phyloP scores from a whole-genome alignment of 164 flowering plant genomes.

The Echeveria elegans region DNA sequence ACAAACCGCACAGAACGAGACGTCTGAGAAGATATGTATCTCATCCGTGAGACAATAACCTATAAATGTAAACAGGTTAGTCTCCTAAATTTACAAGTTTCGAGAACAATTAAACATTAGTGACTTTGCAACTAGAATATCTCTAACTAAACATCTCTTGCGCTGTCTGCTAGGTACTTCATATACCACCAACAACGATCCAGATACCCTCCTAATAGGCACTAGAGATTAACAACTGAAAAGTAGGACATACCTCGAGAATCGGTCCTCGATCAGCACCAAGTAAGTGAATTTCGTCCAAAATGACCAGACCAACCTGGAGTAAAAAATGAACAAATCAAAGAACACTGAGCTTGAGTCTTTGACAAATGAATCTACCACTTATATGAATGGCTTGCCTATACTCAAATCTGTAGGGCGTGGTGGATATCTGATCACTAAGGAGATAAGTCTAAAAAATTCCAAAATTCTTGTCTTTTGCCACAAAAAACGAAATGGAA shows the following conservation, averaged over 20 bases:
- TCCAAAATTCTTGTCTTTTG: no score
- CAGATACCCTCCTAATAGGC: neutral
- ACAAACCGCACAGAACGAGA: slow-evolving; percentile 85
- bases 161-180: no score
- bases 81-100: neutral
- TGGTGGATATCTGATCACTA: neutral
- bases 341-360: neutral
- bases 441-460: no score
- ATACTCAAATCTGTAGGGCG: neutral
- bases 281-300: slow-evolving; percentile 97
- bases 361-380: neutral
- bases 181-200: no score
- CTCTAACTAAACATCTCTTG: neutral
- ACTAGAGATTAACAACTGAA: neutral
- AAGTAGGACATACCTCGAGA: slow-evolving; percentile 61
- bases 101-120: neutral
- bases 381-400: no score
- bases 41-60: slow-evolving; percentile 99
- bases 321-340: neutral
- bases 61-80: slow-evolving; percentile 15
- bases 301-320: slow-evolving; percentile 91
- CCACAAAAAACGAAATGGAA: no score
- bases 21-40: slow-evolving; percentile 97
- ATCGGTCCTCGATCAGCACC: slow-evolving; percentile 99
- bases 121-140: neutral